Evolutionary conservation across 129 eudicot genomes (phyloP).

Genomic region (Heracleum sosnowskyi): DNA sequence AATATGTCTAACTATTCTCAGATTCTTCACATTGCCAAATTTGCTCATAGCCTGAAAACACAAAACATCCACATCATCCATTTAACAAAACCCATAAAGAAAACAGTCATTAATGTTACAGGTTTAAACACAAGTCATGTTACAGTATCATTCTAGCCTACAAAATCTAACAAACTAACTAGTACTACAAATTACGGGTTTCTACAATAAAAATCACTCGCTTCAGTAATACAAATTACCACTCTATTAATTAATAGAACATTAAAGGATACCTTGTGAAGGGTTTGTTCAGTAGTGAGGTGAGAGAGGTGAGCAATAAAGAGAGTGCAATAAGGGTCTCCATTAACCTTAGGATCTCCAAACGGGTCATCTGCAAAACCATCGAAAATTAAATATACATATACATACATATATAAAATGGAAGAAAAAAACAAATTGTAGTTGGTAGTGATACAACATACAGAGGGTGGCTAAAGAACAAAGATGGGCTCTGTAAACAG

Average conservation of each 20-base stretch:
- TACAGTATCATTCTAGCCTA: neutral
- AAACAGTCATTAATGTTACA: neutral
- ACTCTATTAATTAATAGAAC: neutral
- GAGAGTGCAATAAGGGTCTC: slow-evolving; percentile 75
- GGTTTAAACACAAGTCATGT: neutral
- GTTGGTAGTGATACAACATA: neutral
- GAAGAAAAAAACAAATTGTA: neutral
- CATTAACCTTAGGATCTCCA: slow-evolving; percentile 79
- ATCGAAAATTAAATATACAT: neutral
- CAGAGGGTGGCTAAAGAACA: slow-evolving; percentile 90
- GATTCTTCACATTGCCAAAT: slow-evolving; percentile 74
- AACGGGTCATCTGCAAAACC: slow-evolving; percentile 69
- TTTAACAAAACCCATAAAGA: neutral
- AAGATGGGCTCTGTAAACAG: slow-evolving; percentile 83
- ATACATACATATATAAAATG: neutral
- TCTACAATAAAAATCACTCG: neutral
- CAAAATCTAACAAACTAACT: neutral
- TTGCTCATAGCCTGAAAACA: slow-evolving; percentile 71
- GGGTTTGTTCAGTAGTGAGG: slow-evolving; percentile 64
- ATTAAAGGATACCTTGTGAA: slow-evolving; percentile 55
- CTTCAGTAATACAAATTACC: neutral
- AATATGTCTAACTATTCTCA: slow-evolving; percentile 79
- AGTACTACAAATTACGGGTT: neutral
- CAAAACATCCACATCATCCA: slow-evolving; percentile 15
- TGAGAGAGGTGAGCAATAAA: slow-evolving; percentile 77